Base-by-base conservation (phyloP, 2,329 filamentous ascomycete genomes). In the Piedraia hortae region DNA sequence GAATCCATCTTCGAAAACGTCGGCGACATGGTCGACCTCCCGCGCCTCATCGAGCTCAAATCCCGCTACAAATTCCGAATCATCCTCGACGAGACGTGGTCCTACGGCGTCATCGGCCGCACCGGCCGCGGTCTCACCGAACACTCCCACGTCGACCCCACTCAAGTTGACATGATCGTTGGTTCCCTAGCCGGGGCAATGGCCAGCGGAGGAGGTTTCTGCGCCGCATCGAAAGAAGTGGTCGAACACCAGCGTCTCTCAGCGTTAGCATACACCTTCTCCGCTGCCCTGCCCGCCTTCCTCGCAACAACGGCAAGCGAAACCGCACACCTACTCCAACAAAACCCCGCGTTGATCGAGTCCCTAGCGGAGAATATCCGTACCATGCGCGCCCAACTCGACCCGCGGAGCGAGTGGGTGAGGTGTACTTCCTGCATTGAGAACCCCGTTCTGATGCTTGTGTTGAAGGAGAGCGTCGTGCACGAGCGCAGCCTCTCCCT, bases 31-130 rank as follows among this genome's bases (percentile, higher is more conserved):
- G 64, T 70, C 11, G 61, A 93, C 42, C 50, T 97, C 29, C 82
- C 80, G 2, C 80, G 69, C 41, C 62, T 97, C 35, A 73, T 93
- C 31, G 82, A 90, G 43, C 57, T 97, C 34, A 91, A 91, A 49
- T 66, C 80, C 34, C 74, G 72, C 44, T 91, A 93, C 60, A 97
- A 91, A 51, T 97, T 93, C 54, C 77, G 85, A 36, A 62, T 97
- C 25, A 89, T 93, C 32, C 65, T 97, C 16, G 85, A 97, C 44
- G 85, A 97, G 53, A 90, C 80, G 2, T 89, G 75, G 70, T 91
- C 80, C 1, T 97, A 93, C 42, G 88, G 82, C 28, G 73, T 93
- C 10, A 60, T 97, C 4, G 85, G 85, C 21, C 62, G 78, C 29
- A 90, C 77, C 12, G 88, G 85, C 10, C 69, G 78, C 23, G 85